Conservation (phyloP, 2,329 filamentous ascomycete genomes). For the Botryotinia globosa region DNA sequence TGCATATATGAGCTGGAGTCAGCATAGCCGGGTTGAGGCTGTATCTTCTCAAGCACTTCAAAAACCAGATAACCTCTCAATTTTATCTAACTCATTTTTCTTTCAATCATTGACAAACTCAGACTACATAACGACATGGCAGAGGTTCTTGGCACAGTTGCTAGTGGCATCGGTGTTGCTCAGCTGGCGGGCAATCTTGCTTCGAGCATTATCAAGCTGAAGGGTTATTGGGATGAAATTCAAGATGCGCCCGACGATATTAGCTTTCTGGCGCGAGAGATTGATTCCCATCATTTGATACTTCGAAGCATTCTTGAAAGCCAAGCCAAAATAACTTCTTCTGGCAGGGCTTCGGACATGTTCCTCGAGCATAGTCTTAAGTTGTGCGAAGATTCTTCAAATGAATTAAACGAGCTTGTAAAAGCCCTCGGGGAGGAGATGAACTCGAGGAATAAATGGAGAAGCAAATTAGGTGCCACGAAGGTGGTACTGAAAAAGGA, state of each 20-base stretch:
- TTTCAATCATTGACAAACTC: neutral
- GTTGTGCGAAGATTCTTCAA: slow-evolving; percentile 20
- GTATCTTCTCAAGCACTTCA: neutral
- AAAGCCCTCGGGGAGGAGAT: slow-evolving; percentile 13
- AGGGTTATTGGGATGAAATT: slow-evolving; percentile 24
- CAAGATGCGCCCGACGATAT: slow-evolving; percentile 24
- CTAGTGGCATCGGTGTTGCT: slow-evolving; percentile 22
- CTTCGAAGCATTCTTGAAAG: slow-evolving; percentile 21
- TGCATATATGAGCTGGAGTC: neutral
- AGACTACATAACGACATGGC: slow-evolving; percentile 8
- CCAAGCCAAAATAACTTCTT: neutral
- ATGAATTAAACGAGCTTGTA: slow-evolving; percentile 17
- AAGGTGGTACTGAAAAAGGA: slow-evolving; percentile 23
- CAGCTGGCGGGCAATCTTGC: slow-evolving; percentile 20
- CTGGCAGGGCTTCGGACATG: neutral
- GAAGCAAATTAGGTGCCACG: slow-evolving; percentile 17
- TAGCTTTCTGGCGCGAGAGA: slow-evolving; percentile 16
- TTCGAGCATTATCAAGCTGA: slow-evolving; percentile 24
- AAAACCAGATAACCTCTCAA: neutral
- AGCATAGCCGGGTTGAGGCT: neutral
- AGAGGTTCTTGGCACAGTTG: slow-evolving; percentile 22
- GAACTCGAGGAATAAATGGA: slow-evolving; percentile 16
- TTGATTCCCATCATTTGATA: slow-evolving; percentile 21
- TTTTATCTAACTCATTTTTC: neutral
- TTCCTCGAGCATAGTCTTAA: slow-evolving; percentile 19